Evolutionary conservation across 1,284 basidiomycete species (phyloP).

Genomic region (Leucoagaricus sp.): DNA sequence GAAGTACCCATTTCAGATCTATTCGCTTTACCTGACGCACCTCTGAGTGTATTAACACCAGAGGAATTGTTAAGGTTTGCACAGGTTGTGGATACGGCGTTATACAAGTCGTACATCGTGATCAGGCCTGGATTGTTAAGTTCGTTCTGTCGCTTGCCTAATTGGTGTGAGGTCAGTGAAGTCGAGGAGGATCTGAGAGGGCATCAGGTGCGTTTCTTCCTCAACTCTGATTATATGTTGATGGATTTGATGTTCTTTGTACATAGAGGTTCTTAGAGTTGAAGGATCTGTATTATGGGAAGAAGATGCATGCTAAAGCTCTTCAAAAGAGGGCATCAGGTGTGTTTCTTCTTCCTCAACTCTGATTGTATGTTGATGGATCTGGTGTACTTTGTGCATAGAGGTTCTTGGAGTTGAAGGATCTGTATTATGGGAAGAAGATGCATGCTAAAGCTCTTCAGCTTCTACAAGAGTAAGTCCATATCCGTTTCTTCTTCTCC

Average conservation of each 20-base stretch:
- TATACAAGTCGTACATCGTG: conserved; percentile 92
- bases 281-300: conserved; percentile 90
- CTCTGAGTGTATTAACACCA: conserved; percentile 69
- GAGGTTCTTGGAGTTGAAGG: conserved; percentile 91
- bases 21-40: conserved; percentile 69
- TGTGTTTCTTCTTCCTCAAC: too few relatives aligned
- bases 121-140: conserved; percentile 85
- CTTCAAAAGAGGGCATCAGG: conserved; percentile 62
- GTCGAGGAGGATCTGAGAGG: conserved; percentile 88
- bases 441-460: conserved; percentile 91
- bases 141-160: conserved; percentile 86
- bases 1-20: conserved; percentile 72
- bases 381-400: conserved; percentile 31
- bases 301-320: conserved; percentile 94
- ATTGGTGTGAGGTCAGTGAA: conserved; percentile 97
- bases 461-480: conserved; percentile 75
- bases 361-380: background rate
- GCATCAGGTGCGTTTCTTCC: conserved; percentile 78
- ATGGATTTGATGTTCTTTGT: background rate
- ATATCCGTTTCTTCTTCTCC: background rate
- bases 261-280: conserved; percentile 36
- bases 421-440: conserved; percentile 92
- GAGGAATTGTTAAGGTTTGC: conserved; percentile 86
- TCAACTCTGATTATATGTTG: background rate
- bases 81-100: conserved; percentile 92